Base-by-base conservation (phyloP, 371 early-diverging fungal genomes). In the Dichotomocladium elegans region DNA sequence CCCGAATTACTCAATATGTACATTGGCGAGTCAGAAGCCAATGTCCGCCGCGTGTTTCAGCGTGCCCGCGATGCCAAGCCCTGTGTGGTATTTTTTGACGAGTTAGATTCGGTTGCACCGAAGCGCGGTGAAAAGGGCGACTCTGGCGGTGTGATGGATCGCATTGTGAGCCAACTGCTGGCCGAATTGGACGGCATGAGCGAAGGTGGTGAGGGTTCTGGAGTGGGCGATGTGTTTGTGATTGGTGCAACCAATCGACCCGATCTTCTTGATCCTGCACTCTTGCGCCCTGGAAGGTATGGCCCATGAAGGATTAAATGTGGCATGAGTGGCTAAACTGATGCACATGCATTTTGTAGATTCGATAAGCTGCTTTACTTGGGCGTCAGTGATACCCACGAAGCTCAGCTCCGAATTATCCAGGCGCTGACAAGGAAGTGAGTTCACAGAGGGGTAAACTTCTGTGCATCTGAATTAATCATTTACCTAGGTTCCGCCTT, bases 221-320 rank as follows among this genome's bases (percentile, higher is more conserved):
- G 83, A 8, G 85, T 80, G 1, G 84, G 82, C 6, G 88, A 94
- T 59, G 99, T 99, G n/a, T 99, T 99, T 87, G 99, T 99, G 5
- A 98, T 99, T 69, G 99, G 97, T 35, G 99, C 99, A 0, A 99
- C 99, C 10, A 99, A 99, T 69, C 80, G 99, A 55, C 98, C 99
- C 0, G 99, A 99, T 79, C 73, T 99, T 35, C 72, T 99, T 9
- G 99, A 99, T 60, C 91, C 95, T 11, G 99, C 99, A 1, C 71
- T 99, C 43, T 66, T 46, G 60, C 95, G 78, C 77, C 82, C 55
- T 58, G 82, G 64, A 57, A 61, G 72, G 72, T 68, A 58, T 57
- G 55, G 6, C 8, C 11, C 41, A 26, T 25, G 24, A n/a, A n/a
- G n/a, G n/a, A n/a, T n/a, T n/a, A n/a, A n/a, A n/a, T n/a, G n/a